Evolutionary conservation across 2,329 filamentous ascomycete genomes (phyloP).

Genomic region (Verticillium longisporum): DNA sequence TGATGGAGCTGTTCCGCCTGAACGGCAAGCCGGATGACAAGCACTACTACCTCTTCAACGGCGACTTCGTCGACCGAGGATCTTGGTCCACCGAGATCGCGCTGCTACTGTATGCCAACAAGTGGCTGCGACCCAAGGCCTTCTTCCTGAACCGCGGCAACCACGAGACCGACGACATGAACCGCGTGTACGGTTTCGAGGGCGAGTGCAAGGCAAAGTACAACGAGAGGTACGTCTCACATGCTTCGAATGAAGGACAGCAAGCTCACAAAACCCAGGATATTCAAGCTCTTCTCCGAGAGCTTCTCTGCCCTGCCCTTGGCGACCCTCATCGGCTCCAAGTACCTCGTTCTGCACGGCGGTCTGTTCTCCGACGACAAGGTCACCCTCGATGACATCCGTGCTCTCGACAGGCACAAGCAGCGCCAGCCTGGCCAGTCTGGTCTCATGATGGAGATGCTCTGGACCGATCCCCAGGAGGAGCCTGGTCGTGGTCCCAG

Average conservation of each 20-base stretch:
- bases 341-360: constrained; percentile 88
- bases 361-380: constrained; percentile 96
- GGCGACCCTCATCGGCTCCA: constrained; percentile 83
- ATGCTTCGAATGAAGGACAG: not conserved
- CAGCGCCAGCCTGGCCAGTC: constrained; percentile 90
- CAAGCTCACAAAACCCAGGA: constrained; percentile 31
- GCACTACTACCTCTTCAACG: constrained; percentile 95
- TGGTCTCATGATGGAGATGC: constrained; percentile 99
- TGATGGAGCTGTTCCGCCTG: constrained; percentile 90
- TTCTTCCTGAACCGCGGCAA: constrained; percentile 98
- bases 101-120: constrained; percentile 88
- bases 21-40: constrained; percentile 81
- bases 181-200: constrained; percentile 95
- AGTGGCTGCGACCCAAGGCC: constrained; percentile 79
- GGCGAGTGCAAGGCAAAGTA: constrained; percentile 98
- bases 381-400: constrained; percentile 84
- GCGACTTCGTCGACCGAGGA: constrained; percentile 95
- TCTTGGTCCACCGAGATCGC: constrained; percentile 99
- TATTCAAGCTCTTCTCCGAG: constrained; percentile 97
- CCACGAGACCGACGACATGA: constrained; percentile 99
- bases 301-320: constrained; percentile 92
- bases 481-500: constrained; percentile 82
- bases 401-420: constrained; percentile 83
- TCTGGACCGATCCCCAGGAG: constrained; percentile 95
- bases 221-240: constrained; percentile 58